Evolutionary conservation across 1,284 basidiomycete genomes (phyloP).

Genomic region (Tetrapyrgos nigripes): DNA sequence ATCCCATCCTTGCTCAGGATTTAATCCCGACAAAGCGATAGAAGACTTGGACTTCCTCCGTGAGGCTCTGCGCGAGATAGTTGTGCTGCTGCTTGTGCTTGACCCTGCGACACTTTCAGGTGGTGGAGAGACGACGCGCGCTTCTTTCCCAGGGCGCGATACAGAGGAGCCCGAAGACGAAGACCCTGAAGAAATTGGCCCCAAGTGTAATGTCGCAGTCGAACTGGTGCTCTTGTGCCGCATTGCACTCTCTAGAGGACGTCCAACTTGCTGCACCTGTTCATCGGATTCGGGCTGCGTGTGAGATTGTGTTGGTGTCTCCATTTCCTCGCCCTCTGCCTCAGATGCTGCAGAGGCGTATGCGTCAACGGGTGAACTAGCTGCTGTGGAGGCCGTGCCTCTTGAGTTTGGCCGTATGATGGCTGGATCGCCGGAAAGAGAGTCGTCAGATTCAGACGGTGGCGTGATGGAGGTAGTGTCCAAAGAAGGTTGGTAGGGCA

Average conservation of each 20-base stretch:
- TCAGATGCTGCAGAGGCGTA: constrained; percentile 11
- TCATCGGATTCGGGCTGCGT: background rate
- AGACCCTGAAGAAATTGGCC: background rate
- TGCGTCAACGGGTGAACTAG: constrained; percentile 10
- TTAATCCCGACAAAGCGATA: background rate
- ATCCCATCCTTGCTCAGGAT: constrained; percentile 20
- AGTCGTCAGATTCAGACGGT: background rate
- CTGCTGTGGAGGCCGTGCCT: constrained; percentile 5
- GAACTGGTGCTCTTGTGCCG: background rate
- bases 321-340: background rate
- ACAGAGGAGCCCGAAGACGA: background rate
- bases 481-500: background rate
- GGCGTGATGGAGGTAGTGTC: background rate
- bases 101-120: background rate
- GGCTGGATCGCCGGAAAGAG: background rate
- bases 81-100: background rate
- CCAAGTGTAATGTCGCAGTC: background rate
- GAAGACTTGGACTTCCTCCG: constrained; percentile 2
- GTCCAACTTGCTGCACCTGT: background rate
- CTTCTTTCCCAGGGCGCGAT: background rate
- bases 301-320: background rate
- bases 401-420: no score
- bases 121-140: background rate
- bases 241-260: background rate
- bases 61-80: background rate